These are phyloP conservation scores for Casuarina equisetifolia DNA, from an alignment of 306 rosid genomes.

Conservation along the genomic window DNA sequence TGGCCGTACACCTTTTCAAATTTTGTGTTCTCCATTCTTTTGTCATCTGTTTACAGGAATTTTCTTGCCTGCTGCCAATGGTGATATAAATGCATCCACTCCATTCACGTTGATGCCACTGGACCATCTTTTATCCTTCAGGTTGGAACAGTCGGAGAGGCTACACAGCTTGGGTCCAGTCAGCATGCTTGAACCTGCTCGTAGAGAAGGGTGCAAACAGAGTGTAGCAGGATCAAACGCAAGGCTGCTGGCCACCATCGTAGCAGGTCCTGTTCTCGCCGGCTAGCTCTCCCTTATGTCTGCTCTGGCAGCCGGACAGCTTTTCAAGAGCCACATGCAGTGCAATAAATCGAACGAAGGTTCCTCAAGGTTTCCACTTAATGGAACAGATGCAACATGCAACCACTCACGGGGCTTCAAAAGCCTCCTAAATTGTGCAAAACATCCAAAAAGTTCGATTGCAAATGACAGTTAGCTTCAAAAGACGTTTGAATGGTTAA, in stretches of 20 bases:
- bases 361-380: conserved; percentile 44
- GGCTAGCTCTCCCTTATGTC: conserved; percentile 95
- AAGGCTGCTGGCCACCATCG: conserved; percentile 63
- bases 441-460: background rate
- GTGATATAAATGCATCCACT: no score
- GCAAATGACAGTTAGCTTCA: no score
- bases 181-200: conserved; percentile 84
- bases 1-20: no score
- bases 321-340: conserved; percentile 87
- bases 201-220: conserved; percentile 89
- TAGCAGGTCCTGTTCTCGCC: conserved; percentile 87
- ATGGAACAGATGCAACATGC: background rate
- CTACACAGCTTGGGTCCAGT: conserved; percentile 91
- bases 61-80: no score
- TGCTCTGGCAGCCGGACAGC: conserved; percentile 89
- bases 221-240: conserved; percentile 78
- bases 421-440: background rate
- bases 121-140: conserved; percentile 18
- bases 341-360: conserved; percentile 84
- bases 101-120: no score
- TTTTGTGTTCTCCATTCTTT: no score
- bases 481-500: no score
- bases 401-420: background rate
- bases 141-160: conserved; percentile 99
- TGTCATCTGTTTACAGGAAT: no score